Evolutionary conservation across 257 asterid genomes (phyloP).

Genomic region (Solanum boliviense): DNA sequence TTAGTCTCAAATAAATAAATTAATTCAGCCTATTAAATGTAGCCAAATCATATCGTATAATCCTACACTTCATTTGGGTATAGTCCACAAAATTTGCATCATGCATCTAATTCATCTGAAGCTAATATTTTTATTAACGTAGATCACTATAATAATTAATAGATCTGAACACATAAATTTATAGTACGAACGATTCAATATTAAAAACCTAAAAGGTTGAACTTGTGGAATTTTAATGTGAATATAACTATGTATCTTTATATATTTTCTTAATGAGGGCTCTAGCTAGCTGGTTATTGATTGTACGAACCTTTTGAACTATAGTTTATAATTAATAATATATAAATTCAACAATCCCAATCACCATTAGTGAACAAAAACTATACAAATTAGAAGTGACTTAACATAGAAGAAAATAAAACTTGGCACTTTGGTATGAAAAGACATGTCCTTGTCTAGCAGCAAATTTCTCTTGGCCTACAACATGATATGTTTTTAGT

Average conservation of each 20-base stretch:
- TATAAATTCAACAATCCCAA: background rate
- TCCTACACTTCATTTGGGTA: background rate
- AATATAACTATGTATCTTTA: no score
- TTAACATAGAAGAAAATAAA: background rate
- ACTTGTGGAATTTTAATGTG: no score
- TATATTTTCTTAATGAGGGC: no score
- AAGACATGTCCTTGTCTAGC: background rate
- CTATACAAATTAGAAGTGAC: background rate
- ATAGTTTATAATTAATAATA: background rate
- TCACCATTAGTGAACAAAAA: background rate
- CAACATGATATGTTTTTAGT: background rate
- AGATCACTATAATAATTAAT: no score
- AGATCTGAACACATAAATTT: no score
- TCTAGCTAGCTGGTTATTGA: no score
- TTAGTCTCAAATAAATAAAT: background rate
- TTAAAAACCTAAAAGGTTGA: no score
- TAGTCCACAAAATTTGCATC: background rate
- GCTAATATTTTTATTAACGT: no score
- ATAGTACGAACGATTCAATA: no score
- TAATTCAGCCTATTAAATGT: background rate
- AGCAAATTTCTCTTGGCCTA: background rate
- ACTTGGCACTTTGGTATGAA: background rate
- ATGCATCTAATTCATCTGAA: no score
- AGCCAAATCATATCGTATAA: background rate
- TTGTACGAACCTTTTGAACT: no score